Evolutionary conservation across 192 early-diverging fungal genomes (phyloP).

Genomic region (Physocladia obscura): DNA sequence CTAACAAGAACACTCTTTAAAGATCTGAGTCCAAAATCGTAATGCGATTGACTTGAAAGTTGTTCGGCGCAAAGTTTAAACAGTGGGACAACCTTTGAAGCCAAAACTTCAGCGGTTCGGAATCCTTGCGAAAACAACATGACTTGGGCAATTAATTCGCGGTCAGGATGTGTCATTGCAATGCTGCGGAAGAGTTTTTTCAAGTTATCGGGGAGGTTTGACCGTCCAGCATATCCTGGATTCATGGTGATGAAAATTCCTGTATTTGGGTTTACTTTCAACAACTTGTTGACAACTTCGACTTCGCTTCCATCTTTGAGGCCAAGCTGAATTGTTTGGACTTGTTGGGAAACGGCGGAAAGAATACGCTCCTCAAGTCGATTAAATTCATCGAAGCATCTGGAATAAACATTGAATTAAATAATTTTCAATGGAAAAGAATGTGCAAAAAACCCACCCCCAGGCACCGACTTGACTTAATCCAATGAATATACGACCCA

Average conservation of each 20-base stretch:
- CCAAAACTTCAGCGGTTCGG: constrained; percentile 88
- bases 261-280: constrained; percentile 84
- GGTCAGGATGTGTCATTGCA: constrained; percentile 98
- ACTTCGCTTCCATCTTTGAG: constrained; percentile 81
- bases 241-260: constrained; percentile 93
- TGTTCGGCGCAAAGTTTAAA: constrained; percentile 69
- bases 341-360: constrained; percentile 98
- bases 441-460: constrained; percentile 65
- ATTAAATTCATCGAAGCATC: constrained; percentile 97
- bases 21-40: constrained; percentile 98
- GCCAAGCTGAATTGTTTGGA: constrained; percentile 97
- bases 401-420: background rate
- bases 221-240: constrained; percentile 97
- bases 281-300: constrained; percentile 87
- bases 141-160: constrained; percentile 98
- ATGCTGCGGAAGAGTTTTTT: constrained; percentile 98
- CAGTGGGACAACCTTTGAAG: constrained; percentile 94
- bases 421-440: background rate
- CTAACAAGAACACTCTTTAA: constrained; percentile 98
- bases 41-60: constrained; percentile 63
- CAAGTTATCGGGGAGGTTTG: constrained; percentile 97
- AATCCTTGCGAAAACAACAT: constrained; percentile 99
- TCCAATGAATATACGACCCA: constrained; percentile 99
- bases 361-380: constrained; percentile 96
- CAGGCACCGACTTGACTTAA: constrained; percentile 98